Evolutionary conservation across 352 stramenopile species (phyloP).

Genomic region (Globisporangium apiculatum): DNA sequence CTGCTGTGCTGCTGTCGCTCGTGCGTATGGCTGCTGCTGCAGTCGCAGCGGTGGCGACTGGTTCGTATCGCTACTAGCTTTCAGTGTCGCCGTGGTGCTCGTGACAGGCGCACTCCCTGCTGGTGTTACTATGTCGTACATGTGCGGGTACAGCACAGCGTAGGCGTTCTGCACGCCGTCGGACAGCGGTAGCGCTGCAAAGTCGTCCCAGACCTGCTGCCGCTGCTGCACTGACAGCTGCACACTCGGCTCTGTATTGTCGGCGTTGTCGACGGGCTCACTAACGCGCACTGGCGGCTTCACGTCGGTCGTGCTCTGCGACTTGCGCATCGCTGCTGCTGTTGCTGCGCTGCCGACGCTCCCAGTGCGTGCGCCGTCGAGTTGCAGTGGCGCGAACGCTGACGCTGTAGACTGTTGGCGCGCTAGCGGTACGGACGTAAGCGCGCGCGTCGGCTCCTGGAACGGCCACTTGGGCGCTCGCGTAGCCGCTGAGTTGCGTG

Average conservation of each 20-base stretch:
- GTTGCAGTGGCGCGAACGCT: neutral
- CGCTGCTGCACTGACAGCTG: slow-evolving; percentile 26
- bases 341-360: neutral
- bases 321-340: slow-evolving; percentile 1
- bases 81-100: neutral
- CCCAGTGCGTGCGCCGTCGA: slow-evolving; percentile 1
- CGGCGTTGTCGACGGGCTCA: too few relatives aligned
- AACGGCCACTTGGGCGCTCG: slow-evolving; percentile 3
- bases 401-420: slow-evolving; percentile 2
- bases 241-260: neutral
- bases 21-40: neutral
- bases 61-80: neutral
- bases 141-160: slow-evolving; percentile 41
- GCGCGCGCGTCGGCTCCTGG: neutral
- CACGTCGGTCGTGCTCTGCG: slow-evolving; percentile 1
- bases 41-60: neutral
- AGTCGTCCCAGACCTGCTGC: slow-evolving; percentile 37
- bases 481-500: neutral
- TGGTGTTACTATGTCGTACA: slow-evolving; percentile 16
- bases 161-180: slow-evolving; percentile 51
- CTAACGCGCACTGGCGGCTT: neutral
- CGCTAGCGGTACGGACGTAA: neutral
- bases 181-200: slow-evolving; percentile 24
- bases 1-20: neutral
- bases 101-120: neutral